Evolutionary conservation across 2,329 filamentous ascomycete species (phyloP), one percentile per base, ranked within the genome.

Genomic region (Cytospora chrysosperma): DNA sequence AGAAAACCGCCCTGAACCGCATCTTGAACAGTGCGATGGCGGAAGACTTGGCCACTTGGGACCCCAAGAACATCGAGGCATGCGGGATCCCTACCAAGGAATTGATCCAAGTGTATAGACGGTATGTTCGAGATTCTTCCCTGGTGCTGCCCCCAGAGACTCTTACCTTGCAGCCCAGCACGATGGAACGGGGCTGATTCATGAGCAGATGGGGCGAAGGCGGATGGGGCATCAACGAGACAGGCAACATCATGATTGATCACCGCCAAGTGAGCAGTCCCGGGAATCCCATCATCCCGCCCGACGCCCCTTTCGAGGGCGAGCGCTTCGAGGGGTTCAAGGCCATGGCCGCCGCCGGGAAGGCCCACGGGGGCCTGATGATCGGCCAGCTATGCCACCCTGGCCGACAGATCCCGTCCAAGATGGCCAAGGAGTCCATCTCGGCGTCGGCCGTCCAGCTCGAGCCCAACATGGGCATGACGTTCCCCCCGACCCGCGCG

Each of bases 11-110:
- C 1, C 81, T 80, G 37, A 90, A 89, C 71, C 79, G 86, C 21
- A 85, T 89, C 69, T 72, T 89, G 65, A 90, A 90, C 72, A 85
- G 78, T 12, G 81, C 88, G 40, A 89, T 89, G 86, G 85, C 84
- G 1, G 88, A 90, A 71, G 77, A 81, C 10, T 75, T 89, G 21
- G 84, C 85, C 0, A 85, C 82, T 6, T 90, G 85, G 85, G 79
- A 84, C 63, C 76, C 81, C 8, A 79, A 79, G 27, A 78, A 85
- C 62, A 86, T 85, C 0, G 87, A 87, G 51, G 78, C 78, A 4
- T 80, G 87, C 50, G 78, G 78, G 0, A 68, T 79, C 26, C 78
- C 77, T 1, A 73, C 75, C 4, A 67, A 72, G 32, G 72, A 78
- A 52, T 69, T 75, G 24, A 71, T 85, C 69, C 82, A 86, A 34